Conservation (phyloP, 1,284 basidiomycete species). For the Xerocomus nothofagi region DNA sequence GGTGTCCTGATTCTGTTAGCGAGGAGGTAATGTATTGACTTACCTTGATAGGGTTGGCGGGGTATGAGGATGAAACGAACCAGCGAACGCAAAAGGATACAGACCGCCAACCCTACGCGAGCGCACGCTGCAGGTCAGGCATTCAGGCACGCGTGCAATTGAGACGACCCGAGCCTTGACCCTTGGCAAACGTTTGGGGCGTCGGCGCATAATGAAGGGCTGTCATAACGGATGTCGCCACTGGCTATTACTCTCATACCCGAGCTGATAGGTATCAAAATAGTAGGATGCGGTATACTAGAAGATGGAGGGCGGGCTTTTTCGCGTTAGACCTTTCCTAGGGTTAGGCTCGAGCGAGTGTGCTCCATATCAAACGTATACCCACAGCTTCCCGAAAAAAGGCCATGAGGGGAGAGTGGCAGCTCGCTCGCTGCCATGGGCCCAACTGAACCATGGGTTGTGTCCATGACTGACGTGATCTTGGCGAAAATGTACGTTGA, state of each 20-base stretch:
- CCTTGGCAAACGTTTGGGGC: not conserved
- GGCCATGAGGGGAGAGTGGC: constrained; percentile 2
- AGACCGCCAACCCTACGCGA: not conserved
- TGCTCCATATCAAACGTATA: not conserved
- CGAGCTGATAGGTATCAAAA: too few species aligned
- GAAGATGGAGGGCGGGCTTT: constrained; percentile 1
- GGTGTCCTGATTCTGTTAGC: constrained; percentile 11
- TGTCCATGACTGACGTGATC: not conserved
- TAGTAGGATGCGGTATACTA: not conserved
- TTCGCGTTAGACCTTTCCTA: constrained; percentile 8
- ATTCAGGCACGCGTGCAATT: constrained; percentile 24
- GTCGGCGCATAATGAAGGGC: not conserved
- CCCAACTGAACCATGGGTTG: constrained; percentile 5
- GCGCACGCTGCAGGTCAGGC: constrained; percentile 8
- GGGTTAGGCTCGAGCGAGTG: constrained; percentile 10
- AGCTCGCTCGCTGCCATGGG: constrained; percentile 4
- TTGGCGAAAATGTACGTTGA: not conserved
- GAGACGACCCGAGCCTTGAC: constrained; percentile 10
- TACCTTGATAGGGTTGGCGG: constrained; percentile 4
- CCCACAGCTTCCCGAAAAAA: constrained; percentile 11
- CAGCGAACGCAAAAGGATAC: not conserved
- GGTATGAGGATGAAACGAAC: constrained; percentile 20
- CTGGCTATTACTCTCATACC: too few species aligned
- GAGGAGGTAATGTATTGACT: constrained; percentile 4
- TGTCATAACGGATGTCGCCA: not conserved